phyloP scores from a whole-genome alignment of 495 filamentous ascomycete species.

The Glarea lozoyensis region DNA sequence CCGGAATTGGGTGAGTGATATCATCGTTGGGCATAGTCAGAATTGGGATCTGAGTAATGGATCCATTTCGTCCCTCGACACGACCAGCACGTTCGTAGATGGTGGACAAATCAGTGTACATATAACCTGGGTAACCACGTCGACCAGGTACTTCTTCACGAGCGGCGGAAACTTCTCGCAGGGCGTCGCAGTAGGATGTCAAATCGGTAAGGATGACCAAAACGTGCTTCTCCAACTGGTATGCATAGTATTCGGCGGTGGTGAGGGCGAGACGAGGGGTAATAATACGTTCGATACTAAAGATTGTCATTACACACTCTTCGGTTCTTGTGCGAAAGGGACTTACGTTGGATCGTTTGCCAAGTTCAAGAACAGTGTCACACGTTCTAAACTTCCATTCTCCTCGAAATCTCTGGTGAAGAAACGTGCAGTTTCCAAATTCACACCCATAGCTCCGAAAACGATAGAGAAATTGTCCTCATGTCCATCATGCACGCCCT shows the following conservation, averaged over 20 bases:
- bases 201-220: slow-evolving; percentile 97
- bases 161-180: slow-evolving; percentile 95
- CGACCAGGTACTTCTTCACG: slow-evolving; percentile 99
- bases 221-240: slow-evolving; percentile 99
- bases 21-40: slow-evolving; percentile 99
- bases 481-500: slow-evolving; percentile 92
- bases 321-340: background rate
- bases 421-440: slow-evolving; percentile 97
- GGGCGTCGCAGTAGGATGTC: slow-evolving; percentile 95
- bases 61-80: slow-evolving; percentile 94
- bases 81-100: slow-evolving; percentile 99
- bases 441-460: slow-evolving; percentile 99
- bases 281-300: slow-evolving; percentile 97
- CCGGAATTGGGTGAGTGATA: slow-evolving; percentile 98
- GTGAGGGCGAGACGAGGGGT: slow-evolving; percentile 97
- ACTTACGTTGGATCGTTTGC: slow-evolving; percentile 96
- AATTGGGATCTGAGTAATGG: slow-evolving; percentile 98
- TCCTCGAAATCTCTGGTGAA: slow-evolving; percentile 99
- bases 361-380: slow-evolving; percentile 95
- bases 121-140: slow-evolving; percentile 99
- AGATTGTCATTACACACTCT: slow-evolving; percentile 20
- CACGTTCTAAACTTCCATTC: slow-evolving; percentile 96
- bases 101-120: slow-evolving; percentile 99
- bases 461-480: slow-evolving; percentile 99
- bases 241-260: slow-evolving; percentile 99